Conservation (phyloP, 176 grass and related monocot species). For the Carex littledalei region DNA sequence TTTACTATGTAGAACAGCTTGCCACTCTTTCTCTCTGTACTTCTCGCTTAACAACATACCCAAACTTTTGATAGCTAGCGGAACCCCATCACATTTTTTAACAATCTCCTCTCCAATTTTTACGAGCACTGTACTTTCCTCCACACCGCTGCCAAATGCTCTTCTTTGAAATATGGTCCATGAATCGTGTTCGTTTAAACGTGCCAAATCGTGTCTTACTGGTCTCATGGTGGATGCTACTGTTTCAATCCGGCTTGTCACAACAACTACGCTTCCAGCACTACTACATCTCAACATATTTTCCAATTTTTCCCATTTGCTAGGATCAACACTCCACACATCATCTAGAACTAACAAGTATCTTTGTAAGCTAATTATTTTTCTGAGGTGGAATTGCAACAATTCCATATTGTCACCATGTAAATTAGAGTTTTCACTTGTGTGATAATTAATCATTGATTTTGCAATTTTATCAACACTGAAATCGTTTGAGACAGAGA, state of each 20-base stretch:
- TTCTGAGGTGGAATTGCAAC: not conserved
- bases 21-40: conserved; percentile 9
- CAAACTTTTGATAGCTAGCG: conserved; percentile 15
- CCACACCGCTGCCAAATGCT: conserved; percentile 12
- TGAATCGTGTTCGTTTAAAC: not conserved
- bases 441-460: not conserved
- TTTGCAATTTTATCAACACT: not conserved
- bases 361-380: not conserved
- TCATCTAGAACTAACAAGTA: not conserved
- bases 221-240: conserved; percentile 23
- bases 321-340: not conserved
- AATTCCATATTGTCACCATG: not conserved
- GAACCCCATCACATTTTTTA: conserved; percentile 12
- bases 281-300: conserved; percentile 4
- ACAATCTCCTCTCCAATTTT: not conserved
- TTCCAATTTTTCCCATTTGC: conserved; percentile 28
- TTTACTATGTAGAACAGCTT: not conserved
- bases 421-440: not conserved
- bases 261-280: conserved; percentile 19
- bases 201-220: not conserved
- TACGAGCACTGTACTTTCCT: not conserved
- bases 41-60: conserved; percentile 31
- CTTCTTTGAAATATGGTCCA: conserved; percentile 27
- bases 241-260: not conserved
- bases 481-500: conserved; percentile 28